phyloP scores from a whole-genome alignment of 495 filamentous ascomycete species.

The Aspergillus nidulans region DNA sequence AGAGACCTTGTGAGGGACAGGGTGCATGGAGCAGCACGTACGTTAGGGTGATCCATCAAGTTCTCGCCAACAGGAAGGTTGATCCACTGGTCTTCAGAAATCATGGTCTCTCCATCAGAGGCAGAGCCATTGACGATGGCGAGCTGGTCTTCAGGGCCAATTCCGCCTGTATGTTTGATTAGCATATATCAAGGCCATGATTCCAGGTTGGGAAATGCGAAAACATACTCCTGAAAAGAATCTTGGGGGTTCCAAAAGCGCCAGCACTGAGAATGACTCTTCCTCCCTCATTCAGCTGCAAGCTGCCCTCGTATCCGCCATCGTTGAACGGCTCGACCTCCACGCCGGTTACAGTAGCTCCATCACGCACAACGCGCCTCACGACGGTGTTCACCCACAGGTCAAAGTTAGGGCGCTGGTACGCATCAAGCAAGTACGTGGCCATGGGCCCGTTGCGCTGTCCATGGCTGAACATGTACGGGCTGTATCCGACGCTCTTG shows the following conservation, averaged over 20 bases:
- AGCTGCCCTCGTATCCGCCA: conserved; percentile 55
- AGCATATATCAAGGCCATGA: neutral
- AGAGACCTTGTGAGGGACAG: too few relatives aligned
- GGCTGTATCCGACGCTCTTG: conserved; percentile 58
- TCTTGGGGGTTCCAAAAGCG: conserved; percentile 67
- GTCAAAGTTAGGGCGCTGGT: conserved; percentile 59
- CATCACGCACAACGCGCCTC: conserved; percentile 58
- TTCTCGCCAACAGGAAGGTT: conserved; percentile 70
- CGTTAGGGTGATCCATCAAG: conserved; percentile 70
- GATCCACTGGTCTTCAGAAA: conserved; percentile 61
- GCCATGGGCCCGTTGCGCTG: conserved; percentile 68
- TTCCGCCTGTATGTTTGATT: conserved; percentile 21
- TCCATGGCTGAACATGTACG: conserved; percentile 64
- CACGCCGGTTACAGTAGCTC: conserved; percentile 59
- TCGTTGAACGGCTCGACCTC: conserved; percentile 55
- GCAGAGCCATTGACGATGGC: conserved; percentile 46
- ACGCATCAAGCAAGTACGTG: conserved; percentile 66
- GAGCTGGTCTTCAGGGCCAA: conserved; percentile 61
- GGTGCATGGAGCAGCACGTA: too few relatives aligned
- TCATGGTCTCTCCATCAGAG: conserved; percentile 37
- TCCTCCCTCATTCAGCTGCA: conserved; percentile 57
- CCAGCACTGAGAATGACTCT: conserved; percentile 67
- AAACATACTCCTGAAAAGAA: conserved; percentile 44
- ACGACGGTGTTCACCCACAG: conserved; percentile 63
- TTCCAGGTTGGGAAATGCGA: neutral